A percentile compares a stretch with the other conserved stretches of the same genome.
These are phyloP conservation scores for Russula sp. DNA, from an alignment of 768 basidiomycete genomes.

Conservation along the genomic window DNA sequence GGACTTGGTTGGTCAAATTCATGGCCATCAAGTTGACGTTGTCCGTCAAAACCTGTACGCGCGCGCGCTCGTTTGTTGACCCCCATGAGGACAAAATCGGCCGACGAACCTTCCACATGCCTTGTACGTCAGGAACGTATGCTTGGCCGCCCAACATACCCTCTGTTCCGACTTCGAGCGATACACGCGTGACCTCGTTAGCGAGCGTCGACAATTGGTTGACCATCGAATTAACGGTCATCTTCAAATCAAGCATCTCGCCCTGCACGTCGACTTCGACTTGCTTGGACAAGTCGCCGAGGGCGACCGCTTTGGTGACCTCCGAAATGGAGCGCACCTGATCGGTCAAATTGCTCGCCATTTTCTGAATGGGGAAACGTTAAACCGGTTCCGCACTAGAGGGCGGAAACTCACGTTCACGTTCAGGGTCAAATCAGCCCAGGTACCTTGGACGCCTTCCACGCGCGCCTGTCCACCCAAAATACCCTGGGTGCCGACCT, in stretches of 20 bases:
- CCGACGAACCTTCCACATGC: constrained; percentile 81
- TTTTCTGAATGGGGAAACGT: constrained; percentile 49
- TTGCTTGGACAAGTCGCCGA: constrained; percentile 75
- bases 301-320: constrained; percentile 70
- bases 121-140: constrained; percentile 84
- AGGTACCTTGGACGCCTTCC: constrained; percentile 84
- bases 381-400: background rate
- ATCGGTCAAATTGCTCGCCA: constrained; percentile 79
- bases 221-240: constrained; percentile 77
- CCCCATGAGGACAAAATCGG: background rate
- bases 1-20: constrained; percentile 88
- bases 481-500: constrained; percentile 84
- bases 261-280: constrained; percentile 93
- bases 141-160: constrained; percentile 94
- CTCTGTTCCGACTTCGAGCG: constrained; percentile 87
- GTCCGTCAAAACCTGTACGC: constrained; percentile 53
- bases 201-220: constrained; percentile 65
- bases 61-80: background rate
- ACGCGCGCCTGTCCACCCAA: constrained; percentile 85
- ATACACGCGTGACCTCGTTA: constrained; percentile 85
- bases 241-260: constrained; percentile 85
- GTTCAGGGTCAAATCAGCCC: constrained; percentile 80
- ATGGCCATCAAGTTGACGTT: constrained; percentile 88
- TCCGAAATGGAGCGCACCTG: constrained; percentile 91
- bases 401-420: constrained; percentile 57